phyloP scores from a whole-genome alignment of 2,329 filamentous ascomycete genomes.

The Cryoendolithus antarcticus region DNA sequence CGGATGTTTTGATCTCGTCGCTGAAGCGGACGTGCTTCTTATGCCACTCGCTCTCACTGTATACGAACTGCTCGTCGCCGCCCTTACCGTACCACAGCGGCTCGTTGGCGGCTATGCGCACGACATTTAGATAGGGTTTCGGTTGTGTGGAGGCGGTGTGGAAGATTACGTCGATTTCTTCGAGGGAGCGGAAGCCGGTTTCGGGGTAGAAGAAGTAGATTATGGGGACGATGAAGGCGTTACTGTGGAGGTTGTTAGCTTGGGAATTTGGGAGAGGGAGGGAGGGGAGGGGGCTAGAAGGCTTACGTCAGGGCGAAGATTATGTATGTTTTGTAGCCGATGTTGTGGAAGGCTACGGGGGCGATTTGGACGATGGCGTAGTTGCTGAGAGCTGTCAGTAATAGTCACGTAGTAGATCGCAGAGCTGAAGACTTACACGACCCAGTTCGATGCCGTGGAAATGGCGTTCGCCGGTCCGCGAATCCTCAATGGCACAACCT shows the following conservation, averaged over 20 bases:
- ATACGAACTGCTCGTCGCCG: constrained; percentile 41
- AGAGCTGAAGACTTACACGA: not conserved
- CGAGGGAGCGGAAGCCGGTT: constrained; percentile 42
- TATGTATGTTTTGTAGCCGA: constrained; percentile 15
- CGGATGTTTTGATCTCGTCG: constrained; percentile 15
- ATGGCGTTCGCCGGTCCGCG: constrained; percentile 52
- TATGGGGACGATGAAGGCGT: constrained; percentile 29
- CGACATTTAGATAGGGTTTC: constrained; percentile 35
- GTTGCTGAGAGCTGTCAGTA: constrained; percentile 24
- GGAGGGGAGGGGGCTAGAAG: too few relatives aligned
- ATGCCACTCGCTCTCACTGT: constrained; percentile 28
- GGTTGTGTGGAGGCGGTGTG: constrained; percentile 32
- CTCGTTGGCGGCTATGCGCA: constrained; percentile 37
- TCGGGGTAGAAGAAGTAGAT: constrained; percentile 52
- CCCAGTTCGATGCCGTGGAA: constrained; percentile 48
- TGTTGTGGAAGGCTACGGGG: constrained; percentile 14
- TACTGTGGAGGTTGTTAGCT: constrained; percentile 6
- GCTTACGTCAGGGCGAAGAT: constrained; percentile 12
- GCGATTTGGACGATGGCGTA: constrained; percentile 27
- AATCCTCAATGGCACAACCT: constrained; percentile 48
- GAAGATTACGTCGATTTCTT: constrained; percentile 61
- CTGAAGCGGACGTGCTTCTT: constrained; percentile 18
- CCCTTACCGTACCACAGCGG: constrained; percentile 45
- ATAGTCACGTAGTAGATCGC: not conserved
- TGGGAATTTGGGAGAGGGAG: not conserved